Base-by-base conservation (phyloP, 1,139 yeast species). In the Petasospora rhodanensis region DNA sequence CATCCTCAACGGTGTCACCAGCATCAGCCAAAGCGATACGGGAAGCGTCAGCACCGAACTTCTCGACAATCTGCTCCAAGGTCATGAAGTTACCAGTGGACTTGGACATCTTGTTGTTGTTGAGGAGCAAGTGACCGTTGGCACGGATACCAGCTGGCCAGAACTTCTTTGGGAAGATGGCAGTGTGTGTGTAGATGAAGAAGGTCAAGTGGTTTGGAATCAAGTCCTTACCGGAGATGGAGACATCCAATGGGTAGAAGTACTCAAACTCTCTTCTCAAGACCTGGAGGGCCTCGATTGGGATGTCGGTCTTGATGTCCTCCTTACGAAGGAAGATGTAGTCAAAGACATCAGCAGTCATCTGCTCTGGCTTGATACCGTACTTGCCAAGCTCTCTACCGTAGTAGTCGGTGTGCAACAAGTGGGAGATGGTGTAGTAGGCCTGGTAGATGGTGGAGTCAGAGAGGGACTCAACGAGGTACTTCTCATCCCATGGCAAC, bases 11-110 rank as follows among this genome's bases (percentile, higher is more conserved):
- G 30, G 93, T 68, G 58, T 93, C 99, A 68, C 99, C 99, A 37
- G 96, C 96, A 68, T 93, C 98, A 24, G 98, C 99, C 51, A 93
- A 69, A 8, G 98, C 96, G 61, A 93, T 84, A 70, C 99, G 82
- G 14, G 95, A 72, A 27, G 97, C 97, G 62, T 93, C 99, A 34
- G 98, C 96, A 59, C 98, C 99, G 50, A 80, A 91, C 65, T 91
- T 93, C 51, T 76, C 73, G 39, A 81, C 80, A 54, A 82, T 73
- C 62, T 91, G 87, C 52, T 79, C 76, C 58, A 91, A 70, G 34
- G 98, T 91, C 80, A 87, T 72, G 59, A 93, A 91, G 68, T 91
- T 91, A 64, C 99, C 99, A 22, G 97, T 89, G 24, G 95, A 83
- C 64, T 91, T 91, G 38, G 97, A 79, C 99, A 91, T 91, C 73